Base-by-base conservation (phyloP, 2,329 filamentous ascomycete species). In the Ophiostoma himal-ulmi region DNA sequence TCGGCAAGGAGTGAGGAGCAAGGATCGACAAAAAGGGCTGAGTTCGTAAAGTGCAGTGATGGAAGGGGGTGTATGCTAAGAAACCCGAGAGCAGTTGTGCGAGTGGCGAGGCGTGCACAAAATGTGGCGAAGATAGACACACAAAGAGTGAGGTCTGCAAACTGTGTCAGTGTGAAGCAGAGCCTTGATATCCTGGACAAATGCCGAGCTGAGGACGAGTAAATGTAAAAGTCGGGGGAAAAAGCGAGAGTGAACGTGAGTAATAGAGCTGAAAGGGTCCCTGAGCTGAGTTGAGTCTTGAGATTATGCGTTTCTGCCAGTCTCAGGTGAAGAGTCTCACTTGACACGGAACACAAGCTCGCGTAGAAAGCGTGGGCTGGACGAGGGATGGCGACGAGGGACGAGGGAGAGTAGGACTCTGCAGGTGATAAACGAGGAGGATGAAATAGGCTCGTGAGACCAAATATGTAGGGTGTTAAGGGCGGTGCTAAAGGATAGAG, bases 341-440 rank as follows among this genome's bases (percentile, higher is more conserved):
- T 67, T 54, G 70, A 62, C 10, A 65, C 68, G 72, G 70, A 65
- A 67, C 69, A 74, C 71, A 72, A 70, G 71, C 71, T 73, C 70
- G 72, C 71, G 72, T 73, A 70, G 69, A 64, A 41, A 48, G 71
- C 22, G 65, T 65, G 68, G 37, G 65, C 52, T 68, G 30, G n/a
- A 34, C 54, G 60, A 5, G 22, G 37, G 34, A 64, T 5, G 30
- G 62, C 44, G 30, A 65, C 1, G 54, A 60, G 22, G 54, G 54
- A 3, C 3, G 30, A 0, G 30, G 30, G 30, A 7, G 30, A 37
- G 57, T 30, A 20, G 20, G 60, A 30, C 10, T 5, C 11, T 26
- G n/a, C 52, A n/a, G 52, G 10, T 26, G n/a, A 30, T 26, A 26
- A 10, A 57, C 52, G 52, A 22, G n/a, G 17, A 57, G 52, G 52